Conservation (phyloP, 345 rosid genomes). For the Camelina neglecta region DNA sequence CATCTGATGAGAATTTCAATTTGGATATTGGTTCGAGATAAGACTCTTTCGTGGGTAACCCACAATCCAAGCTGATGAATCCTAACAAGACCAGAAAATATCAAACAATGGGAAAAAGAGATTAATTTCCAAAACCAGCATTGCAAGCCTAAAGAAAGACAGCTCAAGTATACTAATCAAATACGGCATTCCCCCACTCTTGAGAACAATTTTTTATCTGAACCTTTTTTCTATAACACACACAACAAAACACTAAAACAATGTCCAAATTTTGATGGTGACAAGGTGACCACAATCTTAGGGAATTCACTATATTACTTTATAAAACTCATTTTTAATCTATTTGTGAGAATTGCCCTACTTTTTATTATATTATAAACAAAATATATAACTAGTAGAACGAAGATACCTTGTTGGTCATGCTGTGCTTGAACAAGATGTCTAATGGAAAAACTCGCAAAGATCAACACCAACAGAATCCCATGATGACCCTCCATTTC, state of each 20-base stretch:
- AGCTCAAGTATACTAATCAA: no score
- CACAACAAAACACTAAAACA: background rate
- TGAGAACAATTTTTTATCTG: no score
- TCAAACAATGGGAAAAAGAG: background rate
- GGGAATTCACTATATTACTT: background rate
- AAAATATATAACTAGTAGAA: background rate
- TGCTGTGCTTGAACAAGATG: background rate
- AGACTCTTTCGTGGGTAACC: background rate
- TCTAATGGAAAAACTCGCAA: background rate
- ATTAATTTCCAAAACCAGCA: background rate
- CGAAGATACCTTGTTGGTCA: background rate
- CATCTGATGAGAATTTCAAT: background rate
- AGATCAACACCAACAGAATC: background rate
- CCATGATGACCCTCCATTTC: background rate
- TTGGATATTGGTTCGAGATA: background rate
- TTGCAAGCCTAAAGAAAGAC: background rate
- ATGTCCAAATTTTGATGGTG: background rate
- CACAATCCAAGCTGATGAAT: slow-evolving; percentile 1
- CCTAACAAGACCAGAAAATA: background rate
- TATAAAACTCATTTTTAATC: no score
- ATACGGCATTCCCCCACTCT: background rate
- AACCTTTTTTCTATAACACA: background rate
- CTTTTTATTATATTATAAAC: no score
- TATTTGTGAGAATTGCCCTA: no score
- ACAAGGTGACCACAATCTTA: background rate